Percentiles rank a stretch among this genome's conserved stretches.
Conservation (phyloP, 441 rosid species). For the Aleurites moluccanus region DNA sequence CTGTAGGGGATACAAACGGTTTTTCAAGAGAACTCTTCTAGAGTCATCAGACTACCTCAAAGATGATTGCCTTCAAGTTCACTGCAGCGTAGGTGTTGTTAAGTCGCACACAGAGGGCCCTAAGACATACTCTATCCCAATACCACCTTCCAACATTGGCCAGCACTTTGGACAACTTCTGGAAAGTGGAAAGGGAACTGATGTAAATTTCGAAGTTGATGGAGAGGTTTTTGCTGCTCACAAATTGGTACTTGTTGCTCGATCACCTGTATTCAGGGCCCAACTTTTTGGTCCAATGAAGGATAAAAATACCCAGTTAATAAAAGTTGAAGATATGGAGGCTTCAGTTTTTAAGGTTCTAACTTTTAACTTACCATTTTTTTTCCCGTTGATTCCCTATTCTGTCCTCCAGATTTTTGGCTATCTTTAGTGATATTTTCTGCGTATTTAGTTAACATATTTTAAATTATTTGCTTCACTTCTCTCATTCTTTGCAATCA, state of each 20-base stretch:
- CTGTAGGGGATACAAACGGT: constrained; percentile 90
- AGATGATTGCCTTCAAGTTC: constrained; percentile 73
- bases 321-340: constrained; percentile 83
- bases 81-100: constrained; percentile 90
- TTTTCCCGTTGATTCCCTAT: not conserved
- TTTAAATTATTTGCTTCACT: not conserved
- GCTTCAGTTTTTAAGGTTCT: constrained; percentile 83
- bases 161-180: constrained; percentile 72
- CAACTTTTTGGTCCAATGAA: constrained; percentile 98
- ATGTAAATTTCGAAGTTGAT: constrained; percentile 77
- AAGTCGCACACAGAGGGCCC: constrained; percentile 90
- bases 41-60: constrained; percentile 88
- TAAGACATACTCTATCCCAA: constrained; percentile 60
- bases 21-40: constrained; percentile 64
- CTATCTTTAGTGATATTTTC: not conserved
- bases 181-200: constrained; percentile 73
- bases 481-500: not conserved
- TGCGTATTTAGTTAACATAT: not conserved
- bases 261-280: constrained; percentile 95
- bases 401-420: not conserved
- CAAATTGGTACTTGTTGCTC: constrained; percentile 86
- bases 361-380: not conserved
- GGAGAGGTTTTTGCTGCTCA: constrained; percentile 81
- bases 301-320: constrained; percentile 58
- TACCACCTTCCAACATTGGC: constrained; percentile 71